Base-by-base conservation (phyloP, 345 rosid species). In the Viola odorata region DNA sequence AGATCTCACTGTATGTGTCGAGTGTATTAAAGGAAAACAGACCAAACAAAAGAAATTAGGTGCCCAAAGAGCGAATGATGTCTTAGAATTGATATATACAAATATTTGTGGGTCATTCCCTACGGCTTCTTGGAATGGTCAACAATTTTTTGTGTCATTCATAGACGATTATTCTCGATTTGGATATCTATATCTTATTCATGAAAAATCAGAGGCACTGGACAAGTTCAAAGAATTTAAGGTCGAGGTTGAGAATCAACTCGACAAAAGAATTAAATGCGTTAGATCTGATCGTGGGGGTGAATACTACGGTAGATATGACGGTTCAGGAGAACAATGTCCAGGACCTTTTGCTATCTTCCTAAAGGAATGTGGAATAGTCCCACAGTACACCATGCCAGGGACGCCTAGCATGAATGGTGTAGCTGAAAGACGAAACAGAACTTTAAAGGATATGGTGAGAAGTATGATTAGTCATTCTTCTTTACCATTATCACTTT, bases 21-120 rank as follows among this genome's bases (percentile, higher is more conserved):
- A 68, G 1, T 62, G 53, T 15, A 62, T 56, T 0, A 62, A 69
- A 5, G 8, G 23, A 32, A 69, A 69, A 44, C 13, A 50, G 4
- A 69, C 10, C 36, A 63, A 62, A 0, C 3, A 0, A 6, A 62
- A 7, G 32, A 56, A 41, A 12, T 3, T 12, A 0, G 52, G 32
- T 45, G 61, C 56, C 3, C 53, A 12, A 0, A 45, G 4, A 6
- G 4, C 3, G 38, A 0, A 0, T n/a, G 12, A 15, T 0, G 12
- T 62, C 16, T 51, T 62, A 14, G 4, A 69, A 16, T 38, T 55
- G 1, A 32, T 1, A 40, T 10, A 9, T 55, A 40, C 6, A 3
- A 4, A 62, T 37, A 60, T 55, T 3, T 53, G 8, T 61, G 36
- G 55, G 7, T 36, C 8, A 11, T 37, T 23, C 32, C 32, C 32